Conservation (phyloP, 495 filamentous ascomycete genomes). For the Elaphomyces granulatus region DNA sequence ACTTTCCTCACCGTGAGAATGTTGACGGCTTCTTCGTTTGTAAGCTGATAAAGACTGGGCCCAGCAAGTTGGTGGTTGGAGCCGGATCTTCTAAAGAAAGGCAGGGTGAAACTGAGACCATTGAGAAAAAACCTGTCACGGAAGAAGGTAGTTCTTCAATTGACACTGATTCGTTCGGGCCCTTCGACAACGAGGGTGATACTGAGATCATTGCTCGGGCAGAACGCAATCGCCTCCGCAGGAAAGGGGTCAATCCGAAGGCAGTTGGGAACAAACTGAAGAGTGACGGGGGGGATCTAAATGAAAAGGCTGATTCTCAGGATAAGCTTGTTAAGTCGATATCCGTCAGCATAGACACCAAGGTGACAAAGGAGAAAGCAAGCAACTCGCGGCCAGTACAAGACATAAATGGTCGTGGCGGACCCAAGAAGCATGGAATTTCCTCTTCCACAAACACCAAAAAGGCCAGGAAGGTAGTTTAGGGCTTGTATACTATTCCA, state of each 20-base stretch:
- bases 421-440: too few relatives aligned
- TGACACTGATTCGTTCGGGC: conserved; percentile 43
- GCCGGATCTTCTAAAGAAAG: conserved; percentile 12
- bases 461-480: too few relatives aligned
- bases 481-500: too few relatives aligned
- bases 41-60: conserved; percentile 87
- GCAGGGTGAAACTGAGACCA: conserved; percentile 12
- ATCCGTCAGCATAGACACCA: too few relatives aligned
- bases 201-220: conserved; percentile 43
- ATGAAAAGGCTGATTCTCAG: too few relatives aligned
- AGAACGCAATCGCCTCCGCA: conserved; percentile 40
- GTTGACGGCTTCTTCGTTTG: conserved; percentile 97
- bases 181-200: conserved; percentile 50
- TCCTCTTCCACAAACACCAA: too few relatives aligned
- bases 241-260: conserved; percentile 54
- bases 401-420: too few relatives aligned
- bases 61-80: conserved; percentile 36
- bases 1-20: conserved; percentile 91
- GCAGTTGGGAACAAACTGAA: conserved; percentile 33
- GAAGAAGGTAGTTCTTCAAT: conserved; percentile 24
- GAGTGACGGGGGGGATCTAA: conserved; percentile 16
- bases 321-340: too few relatives aligned
- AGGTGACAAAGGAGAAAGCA: too few relatives aligned
- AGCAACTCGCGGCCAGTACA: too few relatives aligned
- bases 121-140: conserved; percentile 36